Conservation (phyloP, 2,329 filamentous ascomycete genomes). For the Dactylellina cionopaga region DNA sequence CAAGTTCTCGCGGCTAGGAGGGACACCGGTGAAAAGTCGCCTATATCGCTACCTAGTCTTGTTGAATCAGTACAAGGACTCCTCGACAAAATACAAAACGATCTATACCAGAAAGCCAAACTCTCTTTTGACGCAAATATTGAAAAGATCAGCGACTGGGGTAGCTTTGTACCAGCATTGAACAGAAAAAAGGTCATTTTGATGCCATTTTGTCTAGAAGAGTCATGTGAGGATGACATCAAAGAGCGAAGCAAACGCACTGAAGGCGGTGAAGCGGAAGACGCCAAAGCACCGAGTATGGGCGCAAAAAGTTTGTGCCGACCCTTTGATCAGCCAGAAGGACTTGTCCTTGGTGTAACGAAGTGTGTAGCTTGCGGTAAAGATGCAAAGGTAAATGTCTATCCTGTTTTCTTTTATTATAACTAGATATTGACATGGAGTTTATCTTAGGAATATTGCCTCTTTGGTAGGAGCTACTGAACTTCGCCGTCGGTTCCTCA, state of each 20-base stretch:
- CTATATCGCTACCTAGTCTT: slow-evolving; percentile 79
- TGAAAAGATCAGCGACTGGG: slow-evolving; percentile 84
- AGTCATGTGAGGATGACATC: slow-evolving; percentile 90
- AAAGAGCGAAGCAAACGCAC: slow-evolving; percentile 80
- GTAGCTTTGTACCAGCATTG: slow-evolving; percentile 86
- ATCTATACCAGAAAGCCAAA: slow-evolving; percentile 81
- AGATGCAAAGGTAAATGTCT: slow-evolving; percentile 55
- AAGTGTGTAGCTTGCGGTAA: slow-evolving; percentile 73
- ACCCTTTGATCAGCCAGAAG: slow-evolving; percentile 86
- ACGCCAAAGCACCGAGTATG: slow-evolving; percentile 78
- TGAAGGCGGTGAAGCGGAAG: slow-evolving; percentile 73
- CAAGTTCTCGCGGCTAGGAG: slow-evolving; percentile 87
- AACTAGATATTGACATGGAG: no score
- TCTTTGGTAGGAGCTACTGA: slow-evolving; percentile 53
- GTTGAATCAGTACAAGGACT: slow-evolving; percentile 78
- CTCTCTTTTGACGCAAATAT: slow-evolving; percentile 81
- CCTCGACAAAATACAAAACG: slow-evolving; percentile 87
- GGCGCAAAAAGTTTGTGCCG: slow-evolving; percentile 80
- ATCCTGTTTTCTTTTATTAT: not conserved
- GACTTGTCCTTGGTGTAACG: slow-evolving; percentile 79
- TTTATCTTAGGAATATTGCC: slow-evolving; percentile 47
- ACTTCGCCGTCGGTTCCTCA: not conserved
- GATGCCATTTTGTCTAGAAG: slow-evolving; percentile 79
- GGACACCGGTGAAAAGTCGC: slow-evolving; percentile 84
- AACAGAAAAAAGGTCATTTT: slow-evolving; percentile 92